Conservation (phyloP, 225 moss, liverwort and hornwort genomes). For the Climacium dendroides region DNA sequence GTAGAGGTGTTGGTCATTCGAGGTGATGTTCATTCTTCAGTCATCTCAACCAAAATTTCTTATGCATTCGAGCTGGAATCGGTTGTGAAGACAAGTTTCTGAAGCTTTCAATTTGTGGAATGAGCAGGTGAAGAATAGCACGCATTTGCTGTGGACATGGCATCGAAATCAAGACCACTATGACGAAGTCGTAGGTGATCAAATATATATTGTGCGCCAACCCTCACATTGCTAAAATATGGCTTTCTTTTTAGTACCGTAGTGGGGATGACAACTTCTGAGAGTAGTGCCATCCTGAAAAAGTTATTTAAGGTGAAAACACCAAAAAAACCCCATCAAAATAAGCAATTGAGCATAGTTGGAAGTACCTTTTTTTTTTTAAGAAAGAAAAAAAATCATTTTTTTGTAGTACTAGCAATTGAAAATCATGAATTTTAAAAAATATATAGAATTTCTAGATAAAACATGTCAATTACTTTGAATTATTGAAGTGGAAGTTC, state of each 20-base stretch:
- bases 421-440: background rate
- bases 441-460: accelerated
- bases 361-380: background rate
- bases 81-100: background rate
- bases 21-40: no score
- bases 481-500: background rate
- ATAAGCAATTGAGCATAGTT: background rate
- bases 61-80: background rate
- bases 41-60: no score
- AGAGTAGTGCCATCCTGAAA: no score
- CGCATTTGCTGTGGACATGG: constrained; percentile 80
- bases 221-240: background rate
- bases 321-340: background rate
- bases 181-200: constrained; percentile 40
- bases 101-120: background rate
- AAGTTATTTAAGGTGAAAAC: background rate
- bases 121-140: constrained; percentile 53
- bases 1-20: background rate
- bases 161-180: constrained; percentile 80
- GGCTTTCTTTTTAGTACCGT: no score
- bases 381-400: background rate
- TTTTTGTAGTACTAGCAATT: background rate
- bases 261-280: no score
- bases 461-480: no score
- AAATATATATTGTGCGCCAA: constrained; percentile 57